Evolutionary conservation across 495 filamentous ascomycete genomes (phyloP).

Genomic region (Ascobolus immersus): DNA sequence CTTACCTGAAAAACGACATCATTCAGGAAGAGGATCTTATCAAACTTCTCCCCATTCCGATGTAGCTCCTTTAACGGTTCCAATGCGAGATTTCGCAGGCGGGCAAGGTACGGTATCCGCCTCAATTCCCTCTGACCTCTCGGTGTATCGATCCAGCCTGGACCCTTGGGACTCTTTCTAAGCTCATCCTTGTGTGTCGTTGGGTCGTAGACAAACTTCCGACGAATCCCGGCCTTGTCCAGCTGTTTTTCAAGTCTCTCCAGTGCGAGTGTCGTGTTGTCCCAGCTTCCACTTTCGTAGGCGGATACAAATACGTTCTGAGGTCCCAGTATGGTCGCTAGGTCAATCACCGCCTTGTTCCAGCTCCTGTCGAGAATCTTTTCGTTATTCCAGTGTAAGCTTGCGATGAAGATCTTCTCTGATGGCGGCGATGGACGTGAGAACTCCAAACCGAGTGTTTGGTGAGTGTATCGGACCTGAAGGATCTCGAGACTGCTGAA

Average conservation of each 20-base stretch:
- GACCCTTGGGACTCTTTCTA: conserved; percentile 14
- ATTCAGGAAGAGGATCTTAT: conserved; percentile 47
- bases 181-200: conserved; percentile 32
- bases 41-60: conserved; percentile 22
- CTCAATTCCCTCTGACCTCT: conserved; percentile 26
- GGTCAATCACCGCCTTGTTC: conserved; percentile 31
- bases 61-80: conserved; percentile 26
- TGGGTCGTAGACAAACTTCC: conserved; percentile 28
- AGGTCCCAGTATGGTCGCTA: conserved; percentile 30
- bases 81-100: conserved; percentile 32
- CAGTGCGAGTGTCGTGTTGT: conserved; percentile 39
- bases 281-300: conserved; percentile 47
- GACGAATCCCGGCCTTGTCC: conserved; percentile 25
- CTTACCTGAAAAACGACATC: conserved; percentile 48
- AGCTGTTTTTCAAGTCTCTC: conserved; percentile 31
- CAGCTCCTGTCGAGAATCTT: conserved; percentile 33
- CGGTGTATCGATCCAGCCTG: conserved; percentile 34
- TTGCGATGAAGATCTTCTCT: conserved; percentile 36
- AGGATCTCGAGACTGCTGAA: no score
- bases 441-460: no score
- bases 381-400: conserved; percentile 47
- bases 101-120: conserved; percentile 43
- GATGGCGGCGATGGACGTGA: no score
- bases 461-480: no score
- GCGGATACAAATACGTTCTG: conserved; percentile 47